phyloP scores from a whole-genome alignment of 2,329 filamentous ascomycete genomes.

The Phaeosphaeriaceae sp. region DNA sequence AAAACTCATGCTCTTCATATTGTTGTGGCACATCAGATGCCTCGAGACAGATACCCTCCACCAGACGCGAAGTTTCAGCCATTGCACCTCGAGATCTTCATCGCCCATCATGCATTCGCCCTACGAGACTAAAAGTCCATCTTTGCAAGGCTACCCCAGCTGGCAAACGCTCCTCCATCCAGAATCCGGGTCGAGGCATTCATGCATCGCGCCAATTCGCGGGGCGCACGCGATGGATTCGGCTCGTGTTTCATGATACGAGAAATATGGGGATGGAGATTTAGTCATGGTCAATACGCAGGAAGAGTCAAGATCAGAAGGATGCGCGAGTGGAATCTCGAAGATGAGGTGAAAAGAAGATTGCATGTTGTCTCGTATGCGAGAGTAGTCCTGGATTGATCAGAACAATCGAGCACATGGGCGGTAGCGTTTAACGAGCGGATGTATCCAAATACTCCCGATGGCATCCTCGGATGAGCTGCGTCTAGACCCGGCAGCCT shows the following conservation, averaged over 20 bases:
- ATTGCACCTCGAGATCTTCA: background rate
- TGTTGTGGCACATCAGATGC: background rate
- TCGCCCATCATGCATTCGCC: background rate
- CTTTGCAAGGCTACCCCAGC: background rate
- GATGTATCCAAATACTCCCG: background rate
- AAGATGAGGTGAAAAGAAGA: too few relatives aligned
- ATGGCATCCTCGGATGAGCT: background rate
- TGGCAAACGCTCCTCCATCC: background rate
- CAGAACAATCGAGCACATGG: background rate
- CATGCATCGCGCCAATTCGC: background rate
- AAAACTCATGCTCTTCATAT: too few relatives aligned
- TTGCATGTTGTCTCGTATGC: too few relatives aligned
- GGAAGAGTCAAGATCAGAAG: background rate
- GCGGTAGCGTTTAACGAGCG: too few relatives aligned
- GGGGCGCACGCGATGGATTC: background rate
- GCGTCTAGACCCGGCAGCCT: conserved; percentile 1
- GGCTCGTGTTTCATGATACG: background rate
- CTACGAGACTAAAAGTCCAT: background rate
- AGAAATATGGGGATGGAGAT: background rate
- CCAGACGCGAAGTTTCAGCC: background rate
- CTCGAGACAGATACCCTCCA: background rate
- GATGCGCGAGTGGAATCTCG: too few relatives aligned
- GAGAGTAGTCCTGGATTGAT: too few relatives aligned
- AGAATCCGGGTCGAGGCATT: background rate
- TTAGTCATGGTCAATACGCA: background rate